Evolutionary conservation across 1,284 basidiomycete genomes (phyloP), one percentile per base, ranked within the genome.

Genomic region (Gymnopus androsaceus): DNA sequence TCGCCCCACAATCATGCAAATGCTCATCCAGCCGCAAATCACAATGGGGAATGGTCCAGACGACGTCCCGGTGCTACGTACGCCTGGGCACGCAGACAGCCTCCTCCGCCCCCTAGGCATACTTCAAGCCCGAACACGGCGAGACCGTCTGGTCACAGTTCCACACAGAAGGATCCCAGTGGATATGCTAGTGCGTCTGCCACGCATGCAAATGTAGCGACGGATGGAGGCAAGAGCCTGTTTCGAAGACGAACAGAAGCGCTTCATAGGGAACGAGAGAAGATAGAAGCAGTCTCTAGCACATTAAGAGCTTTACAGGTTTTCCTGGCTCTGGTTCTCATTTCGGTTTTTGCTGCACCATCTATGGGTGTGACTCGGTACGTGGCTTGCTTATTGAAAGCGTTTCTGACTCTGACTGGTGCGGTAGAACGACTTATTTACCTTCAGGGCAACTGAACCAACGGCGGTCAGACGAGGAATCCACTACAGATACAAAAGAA

Each of bases 31-130:
- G 31, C 46, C 44, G 54, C 54, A n/a, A 38, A 54, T 2, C 46
- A 52, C 30, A 48, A 57, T 37, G 51, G 33, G 15, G 56, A 58
- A 48, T 56, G 57, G 54, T 50, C 23, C n/a, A 30, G 60, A 33
- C 51, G 55, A 12, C 40, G 51, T 49, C 58, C 58, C 14, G 58
- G 58, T 15, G 60, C 60, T 33, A 59, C 55, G 7, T 38, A 59
- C 33, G 60, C 60, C 19, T 61, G 60, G 60, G 21, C 34, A 33
- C 52, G 36, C 47, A 56, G 33, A 33, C 45, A 38, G 27, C 38
- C 23, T 7, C 23, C 36, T 25, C 50, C 23, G 14, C 33, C 41
- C 21, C 33, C 40, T 14, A 50, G 55, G 33, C 47, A 45, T 17
- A n/a, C n/a, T n/a, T n/a, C n/a, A n/a, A 42, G 50, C 41, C 28